Evolutionary conservation across 2,329 filamentous ascomycete species (phyloP), one percentile per base, ranked within the genome.

Genomic region (Dactylellina parvicollis): DNA sequence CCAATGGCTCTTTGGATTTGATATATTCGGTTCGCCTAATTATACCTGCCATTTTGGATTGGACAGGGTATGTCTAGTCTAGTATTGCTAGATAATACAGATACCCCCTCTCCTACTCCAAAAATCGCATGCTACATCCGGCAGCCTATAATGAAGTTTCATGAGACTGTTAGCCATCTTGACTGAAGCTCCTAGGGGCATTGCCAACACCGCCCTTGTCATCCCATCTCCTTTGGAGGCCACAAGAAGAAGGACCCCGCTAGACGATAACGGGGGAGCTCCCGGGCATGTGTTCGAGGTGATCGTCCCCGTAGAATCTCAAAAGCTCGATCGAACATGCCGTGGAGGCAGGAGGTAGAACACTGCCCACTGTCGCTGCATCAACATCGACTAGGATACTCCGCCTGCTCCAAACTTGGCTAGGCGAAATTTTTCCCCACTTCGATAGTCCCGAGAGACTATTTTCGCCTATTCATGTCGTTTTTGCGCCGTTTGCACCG

Each of bases 361-460:
- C 49, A 54, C 49, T 54, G 49, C 49, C 49, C 16, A 10, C 30
- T 12, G 16, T 38, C 40, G 18, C n/a, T 4, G 30, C 4, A 54
- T 49, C 10, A 14, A 12, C 14, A 16, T 18, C 14, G 30, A 24
- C 30, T 18, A 24, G 49, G n/a, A 18, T 16, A 59, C 64, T 55
- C 54, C 56, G 64, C 64, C 64, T 60, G 28, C 55, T 69, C 64
- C 55, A 69, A 60, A 55, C 55, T 61, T 69, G 64, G 64, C 55
- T 69, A 69, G 64, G 64, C 64, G 46, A 42, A 69, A 52, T 69
- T 16, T 60, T 59, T 36, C 10, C 7, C n/a, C 7, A 10, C 20
- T 28, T 47, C 32, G 20, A 5, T 12, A 57, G 49, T 44, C 24
- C 46, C 50, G 59, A 42, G 40, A 42, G 49, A 44, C 36, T 36